Base-by-base conservation (phyloP, 2,329 filamentous ascomycete genomes). In the Pezicula radicicola region DNA sequence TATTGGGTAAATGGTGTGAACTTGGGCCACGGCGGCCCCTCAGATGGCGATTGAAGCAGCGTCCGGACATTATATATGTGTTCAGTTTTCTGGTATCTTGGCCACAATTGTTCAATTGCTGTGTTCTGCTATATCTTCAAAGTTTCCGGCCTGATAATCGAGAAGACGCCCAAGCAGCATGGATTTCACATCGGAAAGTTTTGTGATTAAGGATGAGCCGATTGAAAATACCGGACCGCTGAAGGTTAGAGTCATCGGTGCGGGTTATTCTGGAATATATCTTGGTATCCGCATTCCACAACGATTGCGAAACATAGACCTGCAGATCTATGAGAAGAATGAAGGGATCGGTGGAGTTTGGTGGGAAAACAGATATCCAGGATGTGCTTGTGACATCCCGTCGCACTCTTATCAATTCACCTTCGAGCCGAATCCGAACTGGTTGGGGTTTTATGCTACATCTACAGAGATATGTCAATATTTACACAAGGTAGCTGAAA, bases 291-390 rank as follows among this genome's bases (percentile, higher is more conserved):
- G 63, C 5, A 63, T 67, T 37, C 64, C 60, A 15, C 58, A 66
- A 48, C 53, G 58, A 10, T 40, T 67, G 44, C 52, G 60, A 19
- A 63, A 63, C 52, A 50, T 66, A 15, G 60, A 66, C 43, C 45
- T 66, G 8, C 55, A 60, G 53, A 80, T 85, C 28, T n/a, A n/a
- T n/a, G n/a, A n/a, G n/a, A n/a, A n/a, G n/a, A n/a, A n/a, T n/a
- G n/a, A n/a, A n/a, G n/a, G 73, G 2, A 65, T 81, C 9, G 78
- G 77, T 3, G 39, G 39, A 10, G 18, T n/a, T 9, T 41, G 39
- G 39, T 41, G 39, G 39, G 39, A 41, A 58, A 47, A 59, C 54
- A 2, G 64, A 55, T 54, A 69, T 63, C 48, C 55, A 19, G 54
- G 27, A 5, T 28, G 53, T 36, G 40, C 43, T 10, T 58, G 51